These are phyloP conservation scores for Silene latifolia DNA, from an alignment of 148 eudicot genomes.

Conservation along the genomic window DNA sequence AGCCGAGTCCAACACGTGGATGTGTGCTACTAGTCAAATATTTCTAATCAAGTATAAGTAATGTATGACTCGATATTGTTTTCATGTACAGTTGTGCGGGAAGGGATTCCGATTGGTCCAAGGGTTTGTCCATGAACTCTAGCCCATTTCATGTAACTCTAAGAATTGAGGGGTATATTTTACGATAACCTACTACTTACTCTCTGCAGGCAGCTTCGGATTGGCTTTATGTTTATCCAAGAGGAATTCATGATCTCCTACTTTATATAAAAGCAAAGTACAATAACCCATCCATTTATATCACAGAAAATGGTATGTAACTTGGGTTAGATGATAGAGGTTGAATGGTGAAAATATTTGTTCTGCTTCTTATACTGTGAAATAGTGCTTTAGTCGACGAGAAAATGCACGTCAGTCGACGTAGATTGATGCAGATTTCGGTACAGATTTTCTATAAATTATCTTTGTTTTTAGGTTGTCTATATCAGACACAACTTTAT, in stretches of 20 bases:
- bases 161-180: not conserved
- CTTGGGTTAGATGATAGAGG: not conserved
- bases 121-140: conserved; percentile 29
- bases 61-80: not conserved
- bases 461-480: too few species aligned
- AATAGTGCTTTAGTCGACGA: not conserved
- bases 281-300: conserved; percentile 24
- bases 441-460: too few species aligned
- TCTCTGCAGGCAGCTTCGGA: conserved; percentile 36
- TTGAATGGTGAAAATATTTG: not conserved
- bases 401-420: not conserved
- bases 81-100: conserved; percentile 29
- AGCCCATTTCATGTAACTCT: not conserved
- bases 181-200: not conserved
- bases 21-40: too few species aligned
- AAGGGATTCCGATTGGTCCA: conserved; percentile 51
- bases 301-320: conserved; percentile 33
- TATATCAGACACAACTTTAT: too few species aligned
- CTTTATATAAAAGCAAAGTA: conserved; percentile 21
- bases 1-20: too few species aligned
- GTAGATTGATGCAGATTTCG: too few species aligned
- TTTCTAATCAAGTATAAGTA: not conserved
- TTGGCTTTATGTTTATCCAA: conserved; percentile 46
- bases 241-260: conserved; percentile 24
- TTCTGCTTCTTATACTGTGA: not conserved